Evolutionary conservation across 2,329 filamentous ascomycete species (phyloP).

Genomic region (Beauveria australis): DNA sequence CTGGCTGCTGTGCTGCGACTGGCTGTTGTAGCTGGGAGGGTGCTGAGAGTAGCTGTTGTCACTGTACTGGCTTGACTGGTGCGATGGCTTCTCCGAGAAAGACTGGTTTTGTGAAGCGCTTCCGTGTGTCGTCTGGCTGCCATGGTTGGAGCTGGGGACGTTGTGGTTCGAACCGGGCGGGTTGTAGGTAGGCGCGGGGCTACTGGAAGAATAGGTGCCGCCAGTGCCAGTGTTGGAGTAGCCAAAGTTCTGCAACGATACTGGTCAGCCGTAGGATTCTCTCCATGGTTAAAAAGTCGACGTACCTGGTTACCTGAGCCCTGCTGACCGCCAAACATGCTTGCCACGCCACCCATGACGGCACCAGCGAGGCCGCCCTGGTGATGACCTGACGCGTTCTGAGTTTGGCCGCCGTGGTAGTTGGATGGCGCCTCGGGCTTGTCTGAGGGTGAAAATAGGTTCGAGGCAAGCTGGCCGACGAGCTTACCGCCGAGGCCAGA

Average conservation of each 20-base stretch:
- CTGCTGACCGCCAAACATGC: constrained; percentile 43
- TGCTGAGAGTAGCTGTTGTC: constrained; percentile 17
- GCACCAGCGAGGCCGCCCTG: constrained; percentile 43
- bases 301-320: constrained; percentile 26
- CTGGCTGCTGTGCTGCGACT: background rate
- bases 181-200: constrained; percentile 47
- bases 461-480: constrained; percentile 48
- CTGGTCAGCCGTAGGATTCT: constrained; percentile 17
- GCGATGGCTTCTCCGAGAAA: constrained; percentile 13
- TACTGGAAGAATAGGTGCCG: constrained; percentile 53
- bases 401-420: constrained; percentile 40
- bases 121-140: constrained; percentile 8
- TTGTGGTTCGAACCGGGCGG: constrained; percentile 22
- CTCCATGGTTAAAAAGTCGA: constrained; percentile 15
- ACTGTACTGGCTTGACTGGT: constrained; percentile 11
- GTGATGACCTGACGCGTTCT: constrained; percentile 27
- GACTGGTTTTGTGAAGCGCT: constrained; percentile 16
- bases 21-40: constrained; percentile 15
- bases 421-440: constrained; percentile 39
- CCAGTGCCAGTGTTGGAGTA: constrained; percentile 49
- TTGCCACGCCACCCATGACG: constrained; percentile 47
- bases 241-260: constrained; percentile 49
- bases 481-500: constrained; percentile 41
- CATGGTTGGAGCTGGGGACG: constrained; percentile 16
- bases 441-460: constrained; percentile 40